Percentiles rank a stretch among this genome's conserved stretches.
Conservation (phyloP, 371 early-diverging fungal species). For the Mucor ambiguus region DNA sequence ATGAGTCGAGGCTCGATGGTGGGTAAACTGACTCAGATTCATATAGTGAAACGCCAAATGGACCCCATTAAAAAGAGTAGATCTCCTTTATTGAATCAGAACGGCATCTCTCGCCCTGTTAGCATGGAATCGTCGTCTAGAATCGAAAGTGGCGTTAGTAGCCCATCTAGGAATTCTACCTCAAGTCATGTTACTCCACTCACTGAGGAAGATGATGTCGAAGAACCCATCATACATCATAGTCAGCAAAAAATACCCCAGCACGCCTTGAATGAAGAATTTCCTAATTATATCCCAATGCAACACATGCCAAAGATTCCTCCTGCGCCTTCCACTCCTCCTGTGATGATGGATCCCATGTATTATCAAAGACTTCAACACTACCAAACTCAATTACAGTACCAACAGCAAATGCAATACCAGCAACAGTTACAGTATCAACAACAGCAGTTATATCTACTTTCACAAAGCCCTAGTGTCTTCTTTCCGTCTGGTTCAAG, state of each 20-base stretch:
- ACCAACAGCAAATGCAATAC: slow-evolving; percentile 9
- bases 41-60: not conserved
- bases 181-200: slow-evolving; percentile 7
- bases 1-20: not conserved
- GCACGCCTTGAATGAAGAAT: not conserved
- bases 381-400: slow-evolving; percentile 11
- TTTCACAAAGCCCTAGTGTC: not conserved
- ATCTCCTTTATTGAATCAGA: not conserved
- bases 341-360: slow-evolving; percentile 14
- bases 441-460: slow-evolving; percentile 8
- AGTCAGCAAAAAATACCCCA: slow-evolving; percentile 4
- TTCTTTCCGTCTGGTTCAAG: not conserved
- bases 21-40: not conserved
- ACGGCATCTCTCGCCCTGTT: not conserved
- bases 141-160: slow-evolving; percentile 8
- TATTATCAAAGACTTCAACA: slow-evolving; percentile 14
- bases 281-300: not conserved
- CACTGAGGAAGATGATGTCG: slow-evolving; percentile 10
- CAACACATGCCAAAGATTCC: not conserved
- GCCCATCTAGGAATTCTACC: slow-evolving; percentile 5
- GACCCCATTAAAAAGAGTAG: not conserved
- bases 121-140: not conserved
- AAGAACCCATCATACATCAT: slow-evolving; percentile 3
- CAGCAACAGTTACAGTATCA: slow-evolving; percentile 10
- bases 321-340: not conserved